phyloP scores from a whole-genome alignment of 2,329 filamentous ascomycete species.

The Curvularia verruculosa region DNA sequence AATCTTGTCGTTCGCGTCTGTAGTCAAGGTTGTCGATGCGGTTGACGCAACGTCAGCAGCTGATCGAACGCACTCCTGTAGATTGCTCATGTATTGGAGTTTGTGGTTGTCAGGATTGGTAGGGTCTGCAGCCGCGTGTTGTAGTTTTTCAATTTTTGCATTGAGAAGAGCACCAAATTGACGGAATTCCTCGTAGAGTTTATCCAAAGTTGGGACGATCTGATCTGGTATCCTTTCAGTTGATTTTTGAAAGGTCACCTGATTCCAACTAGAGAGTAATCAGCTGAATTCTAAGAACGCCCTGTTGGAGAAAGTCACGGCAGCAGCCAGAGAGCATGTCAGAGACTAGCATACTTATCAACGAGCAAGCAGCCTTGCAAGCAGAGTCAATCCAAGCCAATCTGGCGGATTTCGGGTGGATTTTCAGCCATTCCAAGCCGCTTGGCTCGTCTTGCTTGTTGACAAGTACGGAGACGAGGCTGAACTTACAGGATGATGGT shows the following conservation, averaged over 20 bases:
- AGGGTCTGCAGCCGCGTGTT: constrained; percentile 15
- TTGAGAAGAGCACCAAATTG: constrained; percentile 25
- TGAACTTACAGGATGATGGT: constrained; percentile 34
- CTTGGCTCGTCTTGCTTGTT: too few species aligned
- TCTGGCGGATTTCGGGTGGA: too few species aligned
- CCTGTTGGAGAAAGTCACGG: not conserved
- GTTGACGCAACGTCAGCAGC: constrained; percentile 33
- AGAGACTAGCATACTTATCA: too few species aligned
- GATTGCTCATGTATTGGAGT: constrained; percentile 27
- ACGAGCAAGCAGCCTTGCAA: too few species aligned
- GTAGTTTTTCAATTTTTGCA: constrained; percentile 26
- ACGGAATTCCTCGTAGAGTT: constrained; percentile 30
- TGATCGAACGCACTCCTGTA: constrained; percentile 31
- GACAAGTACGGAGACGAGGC: not conserved
- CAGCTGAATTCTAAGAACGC: not conserved
- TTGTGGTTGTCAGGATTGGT: constrained; percentile 17
- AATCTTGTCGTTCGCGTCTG: constrained; percentile 17
- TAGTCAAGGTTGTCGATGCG: constrained; percentile 29
- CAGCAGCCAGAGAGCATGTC: too few species aligned
- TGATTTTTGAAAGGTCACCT: constrained; percentile 29
- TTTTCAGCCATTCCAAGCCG: too few species aligned
- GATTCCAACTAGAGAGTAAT: constrained; percentile 25
- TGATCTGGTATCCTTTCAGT: constrained; percentile 27
- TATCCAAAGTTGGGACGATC: constrained; percentile 30
- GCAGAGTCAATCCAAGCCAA: too few species aligned